A percentile compares a stretch with the other conserved stretches of the same genome.
phyloP scores from a whole-genome alignment of 2,329 filamentous ascomycete genomes.

The Aspergillus felis region DNA sequence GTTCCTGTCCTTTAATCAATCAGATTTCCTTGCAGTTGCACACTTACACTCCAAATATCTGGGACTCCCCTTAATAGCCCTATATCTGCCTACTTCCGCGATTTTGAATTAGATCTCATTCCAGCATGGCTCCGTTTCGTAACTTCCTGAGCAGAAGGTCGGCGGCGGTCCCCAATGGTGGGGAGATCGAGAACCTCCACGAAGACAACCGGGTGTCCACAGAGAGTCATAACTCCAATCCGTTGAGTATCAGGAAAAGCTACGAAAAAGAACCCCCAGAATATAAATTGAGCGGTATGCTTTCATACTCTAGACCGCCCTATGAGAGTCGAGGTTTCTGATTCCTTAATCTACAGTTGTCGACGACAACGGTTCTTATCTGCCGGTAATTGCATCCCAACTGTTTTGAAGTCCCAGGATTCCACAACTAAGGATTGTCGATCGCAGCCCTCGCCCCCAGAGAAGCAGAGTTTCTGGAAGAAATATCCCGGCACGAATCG shows the following conservation, averaged over 20 bases:
- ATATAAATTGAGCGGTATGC: conserved; percentile 75
- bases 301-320: conserved; percentile 1
- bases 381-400: conserved; percentile 61
- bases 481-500: conserved; percentile 47
- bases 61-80: background rate
- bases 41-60: background rate
- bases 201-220: conserved; percentile 51
- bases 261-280: conserved; percentile 66
- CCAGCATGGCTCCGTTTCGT: conserved; percentile 63
- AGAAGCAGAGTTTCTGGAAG: conserved; percentile 77
- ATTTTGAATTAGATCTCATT: background rate
- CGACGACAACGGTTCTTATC: conserved; percentile 90
- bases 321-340: conserved; percentile 2
- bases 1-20: conserved; percentile 3
- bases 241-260: conserved; percentile 58
- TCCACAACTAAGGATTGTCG: background rate
- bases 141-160: conserved; percentile 66
- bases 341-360: conserved; percentile 63
- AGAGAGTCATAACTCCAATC: conserved; percentile 42
- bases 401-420: background rate
- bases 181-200: conserved; percentile 42
- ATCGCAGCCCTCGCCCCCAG: conserved; percentile 74
- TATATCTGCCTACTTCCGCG: background rate
- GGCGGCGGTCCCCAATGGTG: conserved; percentile 37
- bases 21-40: conserved; percentile 1